Evolutionary conservation across 169 alveolate genomes (phyloP).

Genomic region (Plasmodium falciparum): DNA sequence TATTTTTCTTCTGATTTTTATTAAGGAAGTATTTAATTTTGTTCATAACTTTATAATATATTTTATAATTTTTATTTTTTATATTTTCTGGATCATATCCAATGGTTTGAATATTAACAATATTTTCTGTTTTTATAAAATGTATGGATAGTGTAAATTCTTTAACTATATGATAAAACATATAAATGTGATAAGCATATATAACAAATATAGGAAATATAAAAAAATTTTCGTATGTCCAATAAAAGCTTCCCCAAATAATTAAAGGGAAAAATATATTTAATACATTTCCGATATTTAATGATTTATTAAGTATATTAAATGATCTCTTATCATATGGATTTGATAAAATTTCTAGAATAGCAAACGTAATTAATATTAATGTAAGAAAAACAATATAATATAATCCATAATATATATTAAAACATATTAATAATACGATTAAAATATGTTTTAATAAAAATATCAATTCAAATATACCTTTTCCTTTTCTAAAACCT

Average conservation of each 20-base stretch:
- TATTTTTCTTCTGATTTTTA: slow-evolving; percentile 29
- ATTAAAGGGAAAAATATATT: slow-evolving; percentile 44
- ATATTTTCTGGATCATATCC: slow-evolving; percentile 32
- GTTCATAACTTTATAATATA: slow-evolving; percentile 61
- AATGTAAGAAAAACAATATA: slow-evolving; percentile 53
- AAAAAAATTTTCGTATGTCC: slow-evolving; percentile 39
- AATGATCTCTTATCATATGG: slow-evolving; percentile 75
- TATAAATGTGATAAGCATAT: slow-evolving; percentile 39
- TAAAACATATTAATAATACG: slow-evolving; percentile 25
- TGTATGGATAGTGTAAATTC: slow-evolving; percentile 54
- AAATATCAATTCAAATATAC: slow-evolving; percentile 61
- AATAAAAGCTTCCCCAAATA: slow-evolving; percentile 72
- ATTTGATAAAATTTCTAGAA: slow-evolving; percentile 41
- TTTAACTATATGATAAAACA: slow-evolving; percentile 39
- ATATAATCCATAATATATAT: slow-evolving; percentile 24
- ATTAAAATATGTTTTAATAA: slow-evolving; percentile 42
- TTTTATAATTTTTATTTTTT: slow-evolving; percentile 47
- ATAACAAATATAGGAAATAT: slow-evolving; percentile 34
- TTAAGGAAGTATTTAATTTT: slow-evolving; percentile 51
- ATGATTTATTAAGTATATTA: slow-evolving; percentile 66
- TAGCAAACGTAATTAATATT: slow-evolving; percentile 46
- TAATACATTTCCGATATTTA: slow-evolving; percentile 40
- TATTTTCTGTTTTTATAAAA: slow-evolving; percentile 8
- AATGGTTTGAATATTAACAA: slow-evolving; percentile 15
- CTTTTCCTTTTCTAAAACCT: slow-evolving; percentile 72